Conservation (phyloP, 495 filamentous ascomycete genomes). For the Talaromyces wortmannii region DNA sequence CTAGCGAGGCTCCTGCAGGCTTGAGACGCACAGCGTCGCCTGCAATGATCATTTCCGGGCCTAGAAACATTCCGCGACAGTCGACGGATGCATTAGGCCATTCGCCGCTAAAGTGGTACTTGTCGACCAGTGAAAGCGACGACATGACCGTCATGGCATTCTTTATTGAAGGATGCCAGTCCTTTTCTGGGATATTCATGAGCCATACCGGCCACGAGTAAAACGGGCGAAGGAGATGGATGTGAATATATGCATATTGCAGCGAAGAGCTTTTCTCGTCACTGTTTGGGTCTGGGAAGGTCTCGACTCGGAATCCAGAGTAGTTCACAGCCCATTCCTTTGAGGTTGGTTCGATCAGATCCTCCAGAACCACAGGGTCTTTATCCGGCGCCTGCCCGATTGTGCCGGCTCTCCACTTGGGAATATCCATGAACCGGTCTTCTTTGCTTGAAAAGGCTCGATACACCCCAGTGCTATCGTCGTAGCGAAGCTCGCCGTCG, state of each 20-base stretch:
- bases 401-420: conserved; percentile 51
- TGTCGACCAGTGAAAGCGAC: conserved; percentile 44
- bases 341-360: conserved; percentile 26
- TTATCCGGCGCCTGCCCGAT: conserved; percentile 41
- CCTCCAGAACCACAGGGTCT: conserved; percentile 28
- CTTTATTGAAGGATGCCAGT: conserved; percentile 47
- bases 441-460: conserved; percentile 24
- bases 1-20: conserved; percentile 15
- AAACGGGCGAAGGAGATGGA: conserved; percentile 51
- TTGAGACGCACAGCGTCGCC: conserved; percentile 48
- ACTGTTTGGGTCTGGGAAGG: conserved; percentile 40
- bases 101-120: conserved; percentile 40
- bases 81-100: conserved; percentile 48
- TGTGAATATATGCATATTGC: conserved; percentile 46
- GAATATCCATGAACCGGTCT: conserved; percentile 19
- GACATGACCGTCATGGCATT: conserved; percentile 47
- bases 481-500: conserved; percentile 27
- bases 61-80: conserved; percentile 49
- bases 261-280: conserved; percentile 43
- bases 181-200: conserved; percentile 20
- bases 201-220: conserved; percentile 42
- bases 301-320: conserved; percentile 54
- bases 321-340: conserved; percentile 39
- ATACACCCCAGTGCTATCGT: conserved; percentile 17
- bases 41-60: conserved; percentile 44